These are phyloP conservation scores for Gynostemma pentaphyllum DNA, from an alignment of 306 rosid genomes.

Conservation along the genomic window DNA sequence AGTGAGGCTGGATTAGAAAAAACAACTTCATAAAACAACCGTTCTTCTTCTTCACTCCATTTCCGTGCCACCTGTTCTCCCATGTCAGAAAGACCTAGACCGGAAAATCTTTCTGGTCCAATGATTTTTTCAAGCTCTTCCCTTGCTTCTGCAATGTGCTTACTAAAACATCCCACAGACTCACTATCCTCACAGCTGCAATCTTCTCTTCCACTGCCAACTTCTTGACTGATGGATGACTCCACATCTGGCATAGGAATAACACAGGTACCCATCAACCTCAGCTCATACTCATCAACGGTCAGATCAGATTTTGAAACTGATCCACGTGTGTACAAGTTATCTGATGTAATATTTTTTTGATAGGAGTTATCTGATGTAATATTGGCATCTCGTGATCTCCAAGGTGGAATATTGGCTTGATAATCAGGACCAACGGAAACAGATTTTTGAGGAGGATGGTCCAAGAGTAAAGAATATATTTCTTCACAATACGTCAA, in stretches of 20 bases:
- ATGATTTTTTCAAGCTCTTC: conserved; percentile 29
- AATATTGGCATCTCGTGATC: conserved; percentile 4
- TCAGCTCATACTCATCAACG: conserved; percentile 26
- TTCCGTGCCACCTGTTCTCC: conserved; percentile 66
- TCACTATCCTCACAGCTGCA: conserved; percentile 57
- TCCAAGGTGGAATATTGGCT: conserved; percentile 58
- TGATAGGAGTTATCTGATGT: too few species aligned
- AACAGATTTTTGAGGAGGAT: conserved; percentile 56
- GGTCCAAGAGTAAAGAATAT: conserved; percentile 48
- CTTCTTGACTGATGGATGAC: conserved; percentile 10
- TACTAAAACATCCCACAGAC: conserved; percentile 53
- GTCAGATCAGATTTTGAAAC: conserved; percentile 16
- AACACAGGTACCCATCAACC: conserved; percentile 50
- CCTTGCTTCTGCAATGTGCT: conserved; percentile 58
- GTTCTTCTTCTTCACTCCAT: conserved; percentile 69
- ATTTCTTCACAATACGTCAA: conserved; percentile 46
- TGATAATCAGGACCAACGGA: conserved; percentile 61
- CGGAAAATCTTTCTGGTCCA: conserved; percentile 37
- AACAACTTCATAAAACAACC: conserved; percentile 45
- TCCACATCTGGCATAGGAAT: conserved; percentile 62
- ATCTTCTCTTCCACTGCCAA: conserved; percentile 55
- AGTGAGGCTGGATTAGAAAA: conserved; percentile 56
- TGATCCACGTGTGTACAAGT: conserved; percentile 11
- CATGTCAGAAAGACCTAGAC: conserved; percentile 59
- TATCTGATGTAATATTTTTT: too few species aligned